Conservation (phyloP, 1,139 yeast species). For the Scheffersomyces insectosa region DNA sequence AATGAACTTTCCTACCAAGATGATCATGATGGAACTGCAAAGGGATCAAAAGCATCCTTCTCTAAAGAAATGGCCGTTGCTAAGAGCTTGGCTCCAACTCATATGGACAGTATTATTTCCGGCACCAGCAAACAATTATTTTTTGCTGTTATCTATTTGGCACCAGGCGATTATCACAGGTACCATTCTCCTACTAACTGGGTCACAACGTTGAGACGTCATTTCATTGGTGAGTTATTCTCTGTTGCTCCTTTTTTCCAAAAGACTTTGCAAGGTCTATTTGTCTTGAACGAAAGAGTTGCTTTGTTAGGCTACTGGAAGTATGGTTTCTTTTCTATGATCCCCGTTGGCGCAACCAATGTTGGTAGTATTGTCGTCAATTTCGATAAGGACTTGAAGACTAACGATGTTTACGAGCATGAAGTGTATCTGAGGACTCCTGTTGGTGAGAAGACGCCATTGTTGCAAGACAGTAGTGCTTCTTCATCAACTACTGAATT, state of each 20-base stretch:
- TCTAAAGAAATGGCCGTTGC: constrained; percentile 45
- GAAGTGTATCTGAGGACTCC: constrained; percentile 36
- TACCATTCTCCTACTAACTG: constrained; percentile 96
- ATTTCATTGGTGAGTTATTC: constrained; percentile 92
- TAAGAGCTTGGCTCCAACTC: constrained; percentile 41
- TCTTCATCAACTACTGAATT: constrained; percentile 9
- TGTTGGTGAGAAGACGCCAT: constrained; percentile 34
- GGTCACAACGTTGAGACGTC: constrained; percentile 93
- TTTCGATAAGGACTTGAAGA: constrained; percentile 87
- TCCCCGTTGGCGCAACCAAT: constrained; percentile 98
- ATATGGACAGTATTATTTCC: constrained; percentile 23
- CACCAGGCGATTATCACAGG: constrained; percentile 98
- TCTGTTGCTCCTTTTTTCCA: constrained; percentile 98
- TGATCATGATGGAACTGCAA: constrained; percentile 57
- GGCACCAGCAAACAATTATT: constrained; percentile 59
- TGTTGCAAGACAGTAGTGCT: constrained; percentile 18
- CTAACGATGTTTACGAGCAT: constrained; percentile 72
- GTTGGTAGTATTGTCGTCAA: constrained; percentile 93
- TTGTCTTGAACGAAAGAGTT: constrained; percentile 92
- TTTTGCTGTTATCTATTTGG: constrained; percentile 90
- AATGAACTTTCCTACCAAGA: constrained; percentile 52
- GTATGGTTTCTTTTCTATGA: constrained; percentile 96
- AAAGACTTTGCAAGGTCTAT: constrained; percentile 78
- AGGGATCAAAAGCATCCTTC: constrained; percentile 32
- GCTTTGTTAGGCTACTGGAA: constrained; percentile 96